Base-by-base conservation (phyloP, 1,284 basidiomycete species). In the Pseudozyma thailandica region DNA sequence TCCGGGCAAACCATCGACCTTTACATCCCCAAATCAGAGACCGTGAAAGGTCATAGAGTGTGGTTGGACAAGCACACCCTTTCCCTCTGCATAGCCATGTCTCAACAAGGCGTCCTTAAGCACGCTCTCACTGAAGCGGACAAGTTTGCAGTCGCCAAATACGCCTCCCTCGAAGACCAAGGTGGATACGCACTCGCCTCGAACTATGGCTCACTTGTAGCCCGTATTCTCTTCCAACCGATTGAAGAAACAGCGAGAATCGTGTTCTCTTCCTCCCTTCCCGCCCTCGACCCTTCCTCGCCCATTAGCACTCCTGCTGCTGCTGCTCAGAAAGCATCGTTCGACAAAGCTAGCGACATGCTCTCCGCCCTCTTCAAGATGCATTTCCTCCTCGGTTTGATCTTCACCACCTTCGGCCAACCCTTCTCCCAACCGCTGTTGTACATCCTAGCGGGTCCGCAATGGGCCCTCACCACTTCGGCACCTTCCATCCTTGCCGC, bases 91-190 rank as follows among this genome's bases (percentile, higher is more conserved):
- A 83, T 87, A 52, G 92, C 90, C 0, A 92, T 98, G 88, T 92
- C 91, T 5, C 86, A 85, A 6, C 94, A 97, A 82, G 92, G 91
- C 2, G 75, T 96, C 3, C 86, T 98, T 74, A 98, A 98, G 82
- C 94, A 98, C 80, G 87, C 95, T 68, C 85, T 99, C 27, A 98
- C 94, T 0, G 96, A 98, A 82, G 93, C 92, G 10, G 96, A 99
- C 84, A 93, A 96, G 76, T 85, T 98, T 45, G 81, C 81, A 4
- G 68, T 82, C 3, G 74, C 79, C 21, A 69, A 52, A 13, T 59
- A 77, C 42, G 74, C 77, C 12, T 51, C 60, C 4, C 64, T 82
- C 4, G 75, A 72, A 16, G 74, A 82, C 33, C 81, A 82, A 39
- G 81, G 81, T 30, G 81, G 78, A 8, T 82, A 82, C 49, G 81